These are phyloP conservation scores for Botrytis elliptica DNA, from an alignment of 2,329 filamentous ascomycete genomes.

Conservation along the genomic window DNA sequence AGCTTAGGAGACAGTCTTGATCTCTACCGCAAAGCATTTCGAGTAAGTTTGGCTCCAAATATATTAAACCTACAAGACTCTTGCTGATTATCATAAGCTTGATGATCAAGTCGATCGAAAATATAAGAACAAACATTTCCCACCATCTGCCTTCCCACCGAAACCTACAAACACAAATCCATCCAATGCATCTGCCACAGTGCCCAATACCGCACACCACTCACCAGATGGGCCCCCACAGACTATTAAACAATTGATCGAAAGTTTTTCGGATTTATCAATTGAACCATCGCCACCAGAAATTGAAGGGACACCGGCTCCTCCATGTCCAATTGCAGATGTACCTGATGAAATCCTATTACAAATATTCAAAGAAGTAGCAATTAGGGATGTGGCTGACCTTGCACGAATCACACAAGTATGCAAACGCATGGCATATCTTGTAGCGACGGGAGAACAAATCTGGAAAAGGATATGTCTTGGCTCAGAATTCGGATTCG, in stretches of 20 bases:
- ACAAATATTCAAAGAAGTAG: conserved; percentile 73
- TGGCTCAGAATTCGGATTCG: conserved; percentile 72
- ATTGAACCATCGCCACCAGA: conserved; percentile 67
- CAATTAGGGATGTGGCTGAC: conserved; percentile 70
- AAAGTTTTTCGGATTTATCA: conserved; percentile 67
- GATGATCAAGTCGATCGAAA: conserved; percentile 79
- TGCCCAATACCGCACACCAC: conserved; percentile 55
- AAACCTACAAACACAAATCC: conserved; percentile 41
- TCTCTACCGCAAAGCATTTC: conserved; percentile 87
- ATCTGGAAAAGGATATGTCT: conserved; percentile 81
- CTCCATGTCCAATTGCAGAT: conserved; percentile 74
- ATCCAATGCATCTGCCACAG: conserved; percentile 51
- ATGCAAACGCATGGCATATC: conserved; percentile 82
- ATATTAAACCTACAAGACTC: neutral
- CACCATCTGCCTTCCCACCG: conserved; percentile 54
- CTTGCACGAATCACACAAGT: conserved; percentile 76
- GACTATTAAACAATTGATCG: conserved; percentile 67
- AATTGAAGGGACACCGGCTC: conserved; percentile 69
- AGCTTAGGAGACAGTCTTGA: conserved; percentile 84
- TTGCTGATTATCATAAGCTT: conserved; percentile 53
- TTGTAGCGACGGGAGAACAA: conserved; percentile 78
- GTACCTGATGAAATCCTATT: conserved; percentile 83
- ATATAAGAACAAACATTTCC: conserved; percentile 91
- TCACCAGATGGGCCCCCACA: conserved; percentile 55
- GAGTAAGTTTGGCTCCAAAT: conserved; percentile 50